Base-by-base conservation (phyloP, 1,139 yeast genomes). In the Saccharomyces hybrid region DNA sequence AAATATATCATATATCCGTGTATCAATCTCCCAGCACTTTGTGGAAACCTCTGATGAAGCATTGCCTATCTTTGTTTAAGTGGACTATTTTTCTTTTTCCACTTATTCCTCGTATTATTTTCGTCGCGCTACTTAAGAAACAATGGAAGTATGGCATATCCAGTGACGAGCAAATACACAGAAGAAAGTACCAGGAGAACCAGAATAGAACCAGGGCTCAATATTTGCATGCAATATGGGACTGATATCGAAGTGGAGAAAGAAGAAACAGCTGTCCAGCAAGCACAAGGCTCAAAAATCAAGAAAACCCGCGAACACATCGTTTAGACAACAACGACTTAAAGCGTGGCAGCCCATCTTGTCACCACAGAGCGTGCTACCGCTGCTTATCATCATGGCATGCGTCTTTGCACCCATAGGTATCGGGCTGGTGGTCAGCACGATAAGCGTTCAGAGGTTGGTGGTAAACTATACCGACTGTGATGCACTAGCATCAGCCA, bases 271-370 rank as follows among this genome's bases (percentile, higher is more conserved):
- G 16, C 49, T 50, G n/a, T 38, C 44, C 11, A 19, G 44, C 13
- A 49, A 46, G 47, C 46, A 48, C 6, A 51, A 52, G 34, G 25
- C 6, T 19, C 55, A 53, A 42, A 82, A 82, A 61, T 81, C 86
- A 2, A 72, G 87, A 53, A 81, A 79, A 63, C 90, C 73, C 3
- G 66, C 69, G 27, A 70, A 86, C 66, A 86, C 95, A 3, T 91
- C 93, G 3, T 86, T 86, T 66, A 78, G 91, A 65, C 95, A 86
- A 65, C 89, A 84, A 62, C 71, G 89, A 67, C 72, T 84, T 60
- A 85, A 85, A 66, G 86, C 93, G 56, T 86, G 93, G 93, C 95
- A 86, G 70, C 93, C 93, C 0, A 84, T 86, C 49, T 75, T 86
- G 53, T 84, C 91, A 0, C 91, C 93, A 5, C 81, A 80, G 60